Percentiles rank a stretch among this genome's conserved stretches.
These are phyloP conservation scores for Lodderomyces parapsilosis DNA, from an alignment of 1,139 yeast genomes.

Conservation along the genomic window DNA sequence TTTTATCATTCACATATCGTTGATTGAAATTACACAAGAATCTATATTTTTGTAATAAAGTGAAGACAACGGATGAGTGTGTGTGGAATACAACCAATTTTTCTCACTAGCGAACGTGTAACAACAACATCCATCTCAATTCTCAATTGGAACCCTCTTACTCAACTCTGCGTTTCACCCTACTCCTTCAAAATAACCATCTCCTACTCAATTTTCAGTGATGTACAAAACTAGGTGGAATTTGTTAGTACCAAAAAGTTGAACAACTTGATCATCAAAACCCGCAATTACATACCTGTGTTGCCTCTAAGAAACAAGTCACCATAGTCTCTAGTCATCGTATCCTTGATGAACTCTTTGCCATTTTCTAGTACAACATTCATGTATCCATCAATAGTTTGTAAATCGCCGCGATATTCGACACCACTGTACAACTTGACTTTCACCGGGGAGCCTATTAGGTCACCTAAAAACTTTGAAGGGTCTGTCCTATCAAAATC, in stretches of 20 bases:
- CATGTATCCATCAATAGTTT: constrained; percentile 96
- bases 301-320: constrained; percentile 95
- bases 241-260: neutral
- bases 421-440: constrained; percentile 88
- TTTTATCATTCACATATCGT: neutral
- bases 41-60: too few species aligned
- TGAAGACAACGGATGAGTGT: too few species aligned
- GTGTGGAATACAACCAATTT: too few species aligned
- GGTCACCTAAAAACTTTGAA: constrained; percentile 74
- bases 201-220: constrained; percentile 36
- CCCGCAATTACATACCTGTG: constrained; percentile 59
- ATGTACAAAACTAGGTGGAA: constrained; percentile 41
- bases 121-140: too few species aligned
- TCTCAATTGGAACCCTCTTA: too few species aligned
- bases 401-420: constrained; percentile 70
- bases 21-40: neutral
- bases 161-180: too few species aligned
- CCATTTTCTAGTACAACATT: constrained; percentile 84
- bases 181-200: neutral
- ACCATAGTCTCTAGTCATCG: constrained; percentile 59
- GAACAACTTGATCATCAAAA: neutral
- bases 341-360: constrained; percentile 61
- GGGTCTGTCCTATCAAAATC: constrained; percentile 47
- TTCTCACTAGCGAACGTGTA: too few species aligned
- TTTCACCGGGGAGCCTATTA: constrained; percentile 75